Evolutionary conservation across 2,329 filamentous ascomycete species (phyloP), one percentile per base, ranked within the genome.

Genomic region (Hypoxylon sp.): DNA sequence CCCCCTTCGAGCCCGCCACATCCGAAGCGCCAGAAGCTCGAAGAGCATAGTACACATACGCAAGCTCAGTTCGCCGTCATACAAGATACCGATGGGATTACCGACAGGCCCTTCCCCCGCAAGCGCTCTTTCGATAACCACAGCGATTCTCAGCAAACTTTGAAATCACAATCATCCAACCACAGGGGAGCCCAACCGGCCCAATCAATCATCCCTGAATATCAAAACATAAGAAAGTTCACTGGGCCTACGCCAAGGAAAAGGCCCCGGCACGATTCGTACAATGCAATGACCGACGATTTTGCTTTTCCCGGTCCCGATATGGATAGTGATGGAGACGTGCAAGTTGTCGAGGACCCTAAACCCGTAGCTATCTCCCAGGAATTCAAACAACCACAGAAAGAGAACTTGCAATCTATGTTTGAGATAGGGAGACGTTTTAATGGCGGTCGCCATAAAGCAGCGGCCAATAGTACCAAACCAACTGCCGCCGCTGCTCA

Each of bases 11-110:
- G 49, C 55, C 57, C 68, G 38, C 70, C 65, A 10, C 59, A 68
- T n/a, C 45, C 67, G 9, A 76, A 76, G 61, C 74, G 71, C 11
- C 71, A 63, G 58, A 74, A 63, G 41, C n/a, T 68, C 30, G 46
- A 65, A 56, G 63, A 69, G 25, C 25, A 19, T 10, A 57, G 7
- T 48, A 30, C 50, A 43, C 68, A 74, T 30, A 68, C 71, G 17
- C 48, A 68, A 2, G 59, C 65, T 52, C 67, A 52, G 2, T 73
- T 74, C 30, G 63, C 30, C 19, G 43, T 46, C 25, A 9, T 13
- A 10, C 9, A 34, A 17, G n/a, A 49, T 3, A 4, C 13, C 10
- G 65, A 68, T 11, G 19, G 21, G 23, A 25, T 46, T 28, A 5
- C n/a, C 5, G 36, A 55, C 43, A 41, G 25, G 13, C 21, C n/a